Percentiles rank a stretch among this genome's conserved stretches.
Evolutionary conservation across 106 monocot species (phyloP).

Genomic region (Allium sativum): DNA sequence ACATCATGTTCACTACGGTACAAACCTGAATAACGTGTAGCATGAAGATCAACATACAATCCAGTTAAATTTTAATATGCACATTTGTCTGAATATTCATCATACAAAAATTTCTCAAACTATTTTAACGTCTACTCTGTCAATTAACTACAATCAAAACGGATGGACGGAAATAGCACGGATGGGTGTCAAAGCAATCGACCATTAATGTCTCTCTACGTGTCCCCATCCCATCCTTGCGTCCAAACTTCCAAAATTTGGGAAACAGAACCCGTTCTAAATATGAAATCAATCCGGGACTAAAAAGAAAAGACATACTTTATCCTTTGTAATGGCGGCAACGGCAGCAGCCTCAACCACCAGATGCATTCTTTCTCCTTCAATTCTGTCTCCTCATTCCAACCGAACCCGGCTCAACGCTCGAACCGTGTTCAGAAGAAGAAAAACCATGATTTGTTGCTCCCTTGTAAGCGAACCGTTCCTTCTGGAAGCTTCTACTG

Average conservation of each 20-base stretch:
- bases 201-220: neutral
- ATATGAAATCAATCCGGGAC: neutral
- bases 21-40: too few relatives aligned
- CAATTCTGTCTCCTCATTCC: neutral
- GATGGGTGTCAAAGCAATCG: too few relatives aligned
- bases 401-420: neutral
- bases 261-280: neutral
- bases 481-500: conserved; percentile 19
- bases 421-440: neutral
- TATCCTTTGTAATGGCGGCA: neutral
- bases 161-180: too few relatives aligned
- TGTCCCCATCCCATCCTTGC: neutral
- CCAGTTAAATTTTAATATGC: too few relatives aligned
- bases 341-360: neutral
- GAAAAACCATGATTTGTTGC: conserved; percentile 4
- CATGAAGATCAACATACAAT: too few relatives aligned
- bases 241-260: neutral
- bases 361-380: neutral
- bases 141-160: too few relatives aligned
- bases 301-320: neutral
- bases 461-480: conserved; percentile 16
- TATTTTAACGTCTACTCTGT: too few relatives aligned
- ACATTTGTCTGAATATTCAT: too few relatives aligned
- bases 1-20: neutral
- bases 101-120: too few relatives aligned